Percentiles rank a stretch among this genome's conserved stretches.
These are phyloP conservation scores for Periconia digitata DNA, from an alignment of 2,329 filamentous ascomycete species.

Conservation along the genomic window DNA sequence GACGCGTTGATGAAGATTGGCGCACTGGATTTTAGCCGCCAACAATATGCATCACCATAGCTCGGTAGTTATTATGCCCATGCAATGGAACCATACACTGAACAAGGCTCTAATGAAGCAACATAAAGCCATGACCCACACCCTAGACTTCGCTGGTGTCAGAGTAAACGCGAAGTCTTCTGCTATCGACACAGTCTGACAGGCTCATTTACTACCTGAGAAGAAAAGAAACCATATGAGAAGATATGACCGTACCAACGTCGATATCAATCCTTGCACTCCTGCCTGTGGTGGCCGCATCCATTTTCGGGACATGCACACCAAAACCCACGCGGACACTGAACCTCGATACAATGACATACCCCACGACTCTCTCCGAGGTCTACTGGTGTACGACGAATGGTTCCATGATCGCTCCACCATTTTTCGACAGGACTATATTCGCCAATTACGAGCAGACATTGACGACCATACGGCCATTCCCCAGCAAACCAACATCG, in stretches of 20 bases:
- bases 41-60: neutral
- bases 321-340: neutral
- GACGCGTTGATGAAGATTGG: neutral
- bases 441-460: neutral
- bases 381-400: neutral
- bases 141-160: neutral
- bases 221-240: neutral
- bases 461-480: conserved; percentile 2
- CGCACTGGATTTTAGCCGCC: conserved; percentile 1
- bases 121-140: neutral
- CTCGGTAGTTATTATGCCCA: neutral
- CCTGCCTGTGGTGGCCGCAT: neutral
- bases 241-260: neutral
- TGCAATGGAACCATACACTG: neutral
- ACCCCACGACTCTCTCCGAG: neutral
- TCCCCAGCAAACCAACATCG: neutral
- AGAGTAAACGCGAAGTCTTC: neutral
- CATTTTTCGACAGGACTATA: neutral
- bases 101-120: neutral
- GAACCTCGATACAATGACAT: neutral
- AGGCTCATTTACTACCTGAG: neutral
- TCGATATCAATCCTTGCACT: neutral
- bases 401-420: neutral
- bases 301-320: neutral
- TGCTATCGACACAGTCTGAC: too few relatives aligned